Evolutionary conservation across 345 rosid genomes (phyloP), one percentile per base, ranked within the genome.

Genomic region (Aquilaria malaccensis): DNA sequence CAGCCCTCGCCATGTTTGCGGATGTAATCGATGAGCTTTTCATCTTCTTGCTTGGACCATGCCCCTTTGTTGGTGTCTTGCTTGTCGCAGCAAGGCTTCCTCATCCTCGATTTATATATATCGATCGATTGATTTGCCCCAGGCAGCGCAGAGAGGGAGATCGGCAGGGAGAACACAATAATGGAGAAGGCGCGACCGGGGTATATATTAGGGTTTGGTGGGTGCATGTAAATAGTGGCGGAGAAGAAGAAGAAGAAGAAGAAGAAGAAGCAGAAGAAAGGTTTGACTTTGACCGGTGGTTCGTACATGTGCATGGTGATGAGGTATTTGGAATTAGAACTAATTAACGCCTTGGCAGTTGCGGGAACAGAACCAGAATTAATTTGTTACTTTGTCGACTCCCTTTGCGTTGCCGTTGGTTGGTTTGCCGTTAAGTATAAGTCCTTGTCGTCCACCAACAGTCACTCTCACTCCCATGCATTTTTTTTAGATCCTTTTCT

Each of bases 11-110:
- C 89, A 48, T 84, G 81, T 64, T 71, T 79, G 1, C 70, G 79
- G 61, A 84, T 79, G 70, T 79, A 77, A 58, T 79, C 79, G 11
- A 66, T 74, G 68, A 84, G 89, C 73, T 77, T 84, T 65, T 79
- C 79, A 62, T 84, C 89, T 72, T 84, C 89, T 59, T 81, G 82
- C 72, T 75, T 77, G 11, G 86, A 77, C 89, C 89, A 84, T 6
- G 86, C 89, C 48, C 84, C 86, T 65, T 77, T 79, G 66, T 84
- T 79, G 0, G 58, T 84, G 65, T 75, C 84, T 66, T 81, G 78
- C 64, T 81, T 81, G 32, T 79, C 84, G 57, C 84, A 79, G 13
- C 89, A 79, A 46, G 86, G 89, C 67, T 72, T 81, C 70, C 89
- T 77, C 89, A 84, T 83, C 48, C 41, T 51, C 22, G 11, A 13